A percentile compares a stretch with the other conserved stretches of the same genome.
Conservation (phyloP, 1,284 basidiomycete species). For the Heterobasidion annosum region DNA sequence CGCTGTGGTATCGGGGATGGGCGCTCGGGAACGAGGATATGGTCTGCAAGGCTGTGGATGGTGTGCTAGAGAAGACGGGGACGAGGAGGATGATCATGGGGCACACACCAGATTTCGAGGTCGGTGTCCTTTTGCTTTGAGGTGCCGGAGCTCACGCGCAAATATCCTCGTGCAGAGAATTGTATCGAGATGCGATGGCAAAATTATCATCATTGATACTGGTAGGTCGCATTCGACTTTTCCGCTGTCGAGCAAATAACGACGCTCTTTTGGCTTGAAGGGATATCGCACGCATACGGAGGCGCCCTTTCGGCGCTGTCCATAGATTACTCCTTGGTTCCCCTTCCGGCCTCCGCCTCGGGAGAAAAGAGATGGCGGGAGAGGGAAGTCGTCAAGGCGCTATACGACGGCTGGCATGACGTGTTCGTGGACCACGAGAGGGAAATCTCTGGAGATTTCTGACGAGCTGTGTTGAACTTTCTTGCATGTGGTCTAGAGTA, state of each 20-base stretch:
- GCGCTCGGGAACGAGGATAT: slow-evolving; percentile 61
- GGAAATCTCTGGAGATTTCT: slow-evolving; percentile 40
- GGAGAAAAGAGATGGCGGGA: slow-evolving; percentile 54
- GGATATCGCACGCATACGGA: slow-evolving; percentile 89
- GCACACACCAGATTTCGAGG: slow-evolving; percentile 85
- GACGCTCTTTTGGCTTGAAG: slow-evolving; percentile 25
- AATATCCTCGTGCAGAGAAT: slow-evolving; percentile 41
- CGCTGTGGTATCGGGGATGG: slow-evolving; percentile 89
- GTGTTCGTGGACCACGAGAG: slow-evolving; percentile 42
- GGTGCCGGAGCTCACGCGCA: neutral
- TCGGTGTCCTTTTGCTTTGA: slow-evolving; percentile 16
- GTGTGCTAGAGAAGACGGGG: slow-evolving; percentile 62
- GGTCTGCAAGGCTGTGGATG: slow-evolving; percentile 65
- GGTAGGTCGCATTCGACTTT: slow-evolving; percentile 26
- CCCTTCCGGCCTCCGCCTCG: slow-evolving; percentile 21
- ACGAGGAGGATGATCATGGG: slow-evolving; percentile 88
- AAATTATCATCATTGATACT: slow-evolving; percentile 88
- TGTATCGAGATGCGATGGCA: slow-evolving; percentile 74
- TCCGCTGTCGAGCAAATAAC: neutral
- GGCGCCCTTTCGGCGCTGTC: slow-evolving; percentile 82
- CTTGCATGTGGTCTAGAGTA: neutral
- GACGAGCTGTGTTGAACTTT: neutral
- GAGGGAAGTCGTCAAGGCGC: slow-evolving; percentile 68
- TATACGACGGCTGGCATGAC: slow-evolving; percentile 57
- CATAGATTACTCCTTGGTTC: slow-evolving; percentile 70